Percentiles rank a stretch among this genome's conserved stretches.
These are phyloP conservation scores for Coffea humblotiana DNA, from an alignment of 305 asterid genomes.

Conservation along the genomic window DNA sequence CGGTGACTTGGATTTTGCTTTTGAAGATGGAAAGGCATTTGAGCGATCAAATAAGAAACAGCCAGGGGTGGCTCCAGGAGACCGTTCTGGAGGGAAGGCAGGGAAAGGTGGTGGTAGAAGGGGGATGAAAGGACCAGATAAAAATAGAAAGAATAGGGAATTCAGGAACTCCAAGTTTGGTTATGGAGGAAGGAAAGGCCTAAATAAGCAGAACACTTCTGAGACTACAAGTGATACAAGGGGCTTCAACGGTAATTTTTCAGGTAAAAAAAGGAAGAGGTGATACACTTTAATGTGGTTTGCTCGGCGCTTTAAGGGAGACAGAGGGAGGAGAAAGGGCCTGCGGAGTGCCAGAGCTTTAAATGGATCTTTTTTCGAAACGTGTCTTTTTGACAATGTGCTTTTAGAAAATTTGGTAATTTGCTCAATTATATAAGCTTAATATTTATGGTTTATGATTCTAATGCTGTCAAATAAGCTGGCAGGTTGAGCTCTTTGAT, in stretches of 20 bases:
- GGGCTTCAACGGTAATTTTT: conserved; percentile 36
- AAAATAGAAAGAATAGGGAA: conserved; percentile 50
- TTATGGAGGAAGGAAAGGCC: conserved; percentile 82
- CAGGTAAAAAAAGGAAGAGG: conserved; percentile 48
- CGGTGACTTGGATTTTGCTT: conserved; percentile 52
- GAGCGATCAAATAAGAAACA: conserved; percentile 47
- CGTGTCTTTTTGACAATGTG: not conserved
- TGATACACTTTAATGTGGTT: conserved; percentile 19
- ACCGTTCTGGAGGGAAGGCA: conserved; percentile 75
- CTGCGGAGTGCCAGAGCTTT: not conserved
- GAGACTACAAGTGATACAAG: conserved; percentile 68
- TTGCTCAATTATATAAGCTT: conserved; percentile 7
- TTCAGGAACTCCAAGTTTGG: conserved; percentile 62
- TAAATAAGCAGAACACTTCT: conserved; percentile 80
- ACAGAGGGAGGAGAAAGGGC: not conserved
- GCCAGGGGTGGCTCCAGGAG: conserved; percentile 76
- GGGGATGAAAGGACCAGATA: conserved; percentile 54
- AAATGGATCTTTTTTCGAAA: not conserved
- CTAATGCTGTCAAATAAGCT: not conserved
- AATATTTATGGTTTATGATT: not conserved
- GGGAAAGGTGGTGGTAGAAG: conserved; percentile 37
- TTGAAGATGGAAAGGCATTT: conserved; percentile 73
- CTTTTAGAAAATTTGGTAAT: not conserved
- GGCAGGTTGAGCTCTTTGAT: not conserved
- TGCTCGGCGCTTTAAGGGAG: not conserved